Conservation (phyloP, 2,329 filamentous ascomycete species). For the Amesomyces nigricolor region DNA sequence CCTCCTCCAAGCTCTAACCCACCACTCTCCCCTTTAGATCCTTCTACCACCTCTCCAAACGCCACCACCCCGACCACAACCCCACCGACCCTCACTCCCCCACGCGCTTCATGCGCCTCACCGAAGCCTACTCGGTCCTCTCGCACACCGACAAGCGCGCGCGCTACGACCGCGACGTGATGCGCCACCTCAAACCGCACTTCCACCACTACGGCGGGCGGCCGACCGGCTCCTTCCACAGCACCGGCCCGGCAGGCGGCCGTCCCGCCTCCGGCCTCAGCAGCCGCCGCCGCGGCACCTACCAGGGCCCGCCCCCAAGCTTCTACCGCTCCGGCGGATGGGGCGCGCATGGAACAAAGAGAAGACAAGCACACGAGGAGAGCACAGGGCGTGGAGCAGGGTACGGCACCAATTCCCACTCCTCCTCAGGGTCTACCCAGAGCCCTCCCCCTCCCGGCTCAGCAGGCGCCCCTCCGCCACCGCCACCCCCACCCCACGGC, state of each 20-base stretch:
- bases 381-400: constrained; percentile 27
- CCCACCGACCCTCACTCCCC: constrained; percentile 65
- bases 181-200: constrained; percentile 34
- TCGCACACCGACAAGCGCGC: constrained; percentile 67
- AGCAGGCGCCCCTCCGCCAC: no score
- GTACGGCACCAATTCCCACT: neutral
- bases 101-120: constrained; percentile 74
- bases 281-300: constrained; percentile 61
- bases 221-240: constrained; percentile 47
- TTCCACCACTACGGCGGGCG: constrained; percentile 29
- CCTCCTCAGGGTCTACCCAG: no score
- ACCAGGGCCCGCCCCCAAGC: constrained; percentile 79
- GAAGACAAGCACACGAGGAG: constrained; percentile 47
- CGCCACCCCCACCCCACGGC: no score
- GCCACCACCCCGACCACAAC: constrained; percentile 90
- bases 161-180: constrained; percentile 70
- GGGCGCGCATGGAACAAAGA: constrained; percentile 58
- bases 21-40: constrained; percentile 39
- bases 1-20: neutral
- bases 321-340: constrained; percentile 83
- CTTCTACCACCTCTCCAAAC: constrained; percentile 89
- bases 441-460: no score
- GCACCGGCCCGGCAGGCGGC: constrained; percentile 59
- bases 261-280: constrained; percentile 77
- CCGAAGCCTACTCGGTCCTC: constrained; percentile 76